A percentile compares a stretch with the other conserved stretches of the same genome.
Conservation (phyloP, 2,329 filamentous ascomycete genomes). For the Trichoderma afroharzianum region DNA sequence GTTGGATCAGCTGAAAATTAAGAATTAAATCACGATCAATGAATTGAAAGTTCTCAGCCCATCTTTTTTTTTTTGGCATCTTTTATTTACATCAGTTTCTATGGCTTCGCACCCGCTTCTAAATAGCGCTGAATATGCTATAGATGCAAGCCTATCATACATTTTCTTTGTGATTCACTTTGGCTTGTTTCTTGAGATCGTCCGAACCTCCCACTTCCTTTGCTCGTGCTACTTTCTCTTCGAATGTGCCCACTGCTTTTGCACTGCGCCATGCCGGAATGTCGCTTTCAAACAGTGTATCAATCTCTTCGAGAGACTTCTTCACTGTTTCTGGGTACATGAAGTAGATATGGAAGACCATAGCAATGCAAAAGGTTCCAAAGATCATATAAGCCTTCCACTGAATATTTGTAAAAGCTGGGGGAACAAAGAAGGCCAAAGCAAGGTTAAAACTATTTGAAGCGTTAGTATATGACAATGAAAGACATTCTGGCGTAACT, state of each 20-base stretch:
- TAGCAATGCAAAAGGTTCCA: not conserved
- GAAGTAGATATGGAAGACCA: slow-evolving; percentile 1
- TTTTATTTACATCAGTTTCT: not conserved
- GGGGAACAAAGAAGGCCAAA: slow-evolving; percentile 35
- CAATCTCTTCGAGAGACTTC: not conserved
- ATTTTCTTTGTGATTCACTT: not conserved
- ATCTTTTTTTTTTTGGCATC: not conserved
- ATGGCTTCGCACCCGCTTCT: not conserved
- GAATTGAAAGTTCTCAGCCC: not conserved
- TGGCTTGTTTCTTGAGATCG: not conserved
- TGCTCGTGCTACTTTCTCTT: not conserved
- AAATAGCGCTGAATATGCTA: not conserved
- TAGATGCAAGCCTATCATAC: not conserved
- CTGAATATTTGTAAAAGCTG: slow-evolving; percentile 27
- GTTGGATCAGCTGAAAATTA: not conserved
- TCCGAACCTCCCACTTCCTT: not conserved
- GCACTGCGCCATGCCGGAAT: not conserved
- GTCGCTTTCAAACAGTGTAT: not conserved
- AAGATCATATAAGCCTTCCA: not conserved
- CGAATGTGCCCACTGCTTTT: not conserved
- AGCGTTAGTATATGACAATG: not conserved
- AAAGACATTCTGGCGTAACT: not conserved
- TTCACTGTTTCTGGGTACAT: not conserved
- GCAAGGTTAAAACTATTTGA: slow-evolving; percentile 33
- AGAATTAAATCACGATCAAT: not conserved